A percentile compares a stretch with the other conserved stretches of the same genome.
phyloP scores from a whole-genome alignment of 129 eudicot genomes.

The Arctium minus region DNA sequence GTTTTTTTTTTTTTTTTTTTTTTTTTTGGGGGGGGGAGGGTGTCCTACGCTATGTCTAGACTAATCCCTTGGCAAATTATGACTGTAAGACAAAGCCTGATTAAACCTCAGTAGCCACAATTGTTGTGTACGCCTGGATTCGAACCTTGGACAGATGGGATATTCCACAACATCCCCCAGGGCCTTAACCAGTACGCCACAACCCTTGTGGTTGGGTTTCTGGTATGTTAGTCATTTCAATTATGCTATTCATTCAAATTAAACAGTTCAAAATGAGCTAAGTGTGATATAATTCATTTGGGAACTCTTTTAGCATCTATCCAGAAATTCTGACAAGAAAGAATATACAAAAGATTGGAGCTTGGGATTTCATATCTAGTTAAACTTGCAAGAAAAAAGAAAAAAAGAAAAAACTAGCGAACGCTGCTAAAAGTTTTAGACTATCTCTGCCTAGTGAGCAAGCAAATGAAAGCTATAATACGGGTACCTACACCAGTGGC shows the following conservation, averaged over 20 bases:
- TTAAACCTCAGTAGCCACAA: no score
- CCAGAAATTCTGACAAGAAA: background rate
- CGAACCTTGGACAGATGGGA: no score
- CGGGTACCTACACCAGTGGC: constrained; percentile 47
- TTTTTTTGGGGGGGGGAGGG: no score
- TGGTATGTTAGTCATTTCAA: background rate
- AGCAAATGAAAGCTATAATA: constrained; percentile 56
- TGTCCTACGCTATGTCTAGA: no score
- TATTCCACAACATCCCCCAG: no score
- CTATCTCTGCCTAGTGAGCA: constrained; percentile 35
- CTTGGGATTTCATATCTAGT: background rate
- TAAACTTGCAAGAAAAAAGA: background rate
- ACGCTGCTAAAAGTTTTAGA: background rate
- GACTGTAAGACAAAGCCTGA: no score
- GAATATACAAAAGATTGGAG: background rate
- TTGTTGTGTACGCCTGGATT: no score
- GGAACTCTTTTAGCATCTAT: background rate
- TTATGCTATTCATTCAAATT: background rate
- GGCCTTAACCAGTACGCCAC: no score
- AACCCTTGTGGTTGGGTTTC: background rate
- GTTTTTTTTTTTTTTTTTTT: background rate
- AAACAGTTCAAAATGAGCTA: background rate
- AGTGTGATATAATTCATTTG: background rate
- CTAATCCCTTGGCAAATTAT: no score
- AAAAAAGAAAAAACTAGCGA: background rate